These are phyloP conservation scores for Colletotrichum cereale DNA, from an alignment of 2,329 filamentous ascomycete genomes.

Conservation along the genomic window DNA sequence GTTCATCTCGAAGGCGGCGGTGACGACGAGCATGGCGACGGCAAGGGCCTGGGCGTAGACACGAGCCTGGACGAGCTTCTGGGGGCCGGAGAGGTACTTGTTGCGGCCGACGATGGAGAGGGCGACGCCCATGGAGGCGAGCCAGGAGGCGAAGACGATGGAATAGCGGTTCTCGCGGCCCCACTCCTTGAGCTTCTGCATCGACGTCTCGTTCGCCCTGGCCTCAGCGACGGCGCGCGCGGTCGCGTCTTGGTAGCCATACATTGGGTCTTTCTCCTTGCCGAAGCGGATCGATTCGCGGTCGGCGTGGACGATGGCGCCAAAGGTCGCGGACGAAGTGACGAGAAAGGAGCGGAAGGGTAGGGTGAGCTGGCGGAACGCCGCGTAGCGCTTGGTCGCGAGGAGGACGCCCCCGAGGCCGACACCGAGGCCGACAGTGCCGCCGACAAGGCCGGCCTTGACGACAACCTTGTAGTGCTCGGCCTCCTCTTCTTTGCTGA, in stretches of 20 bases:
- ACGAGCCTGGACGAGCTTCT: slow-evolving; percentile 95
- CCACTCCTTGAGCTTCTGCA: slow-evolving; percentile 77
- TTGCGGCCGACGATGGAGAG: slow-evolving; percentile 83
- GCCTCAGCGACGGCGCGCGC: slow-evolving; percentile 67
- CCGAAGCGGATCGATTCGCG: slow-evolving; percentile 76
- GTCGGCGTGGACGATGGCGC: slow-evolving; percentile 90
- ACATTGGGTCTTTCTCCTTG: slow-evolving; percentile 74
- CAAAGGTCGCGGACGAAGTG: slow-evolving; percentile 84
- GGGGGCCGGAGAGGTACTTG: slow-evolving; percentile 77
- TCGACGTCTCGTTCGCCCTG: slow-evolving; percentile 66
- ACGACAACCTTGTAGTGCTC: slow-evolving; percentile 87
- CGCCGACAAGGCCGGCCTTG: slow-evolving; percentile 82
- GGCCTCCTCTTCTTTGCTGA: slow-evolving; percentile 92
- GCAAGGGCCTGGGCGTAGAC: slow-evolving; percentile 94
- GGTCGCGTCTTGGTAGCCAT: slow-evolving; percentile 74
- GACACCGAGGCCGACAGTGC: slow-evolving; percentile 73
- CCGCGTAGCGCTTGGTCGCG: slow-evolving; percentile 78
- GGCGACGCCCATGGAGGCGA: slow-evolving; percentile 81
- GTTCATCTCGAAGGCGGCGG: slow-evolving; percentile 82
- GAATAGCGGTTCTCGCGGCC: slow-evolving; percentile 85
- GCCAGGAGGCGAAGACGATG: slow-evolving; percentile 86
- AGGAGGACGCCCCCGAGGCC: slow-evolving; percentile 77
- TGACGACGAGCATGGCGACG: slow-evolving; percentile 84
- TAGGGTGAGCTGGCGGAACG: slow-evolving; percentile 84
- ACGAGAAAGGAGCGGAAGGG: slow-evolving; percentile 94